Base-by-base conservation (phyloP, 2,329 filamentous ascomycete genomes). In the Hypoxylon sp. region DNA sequence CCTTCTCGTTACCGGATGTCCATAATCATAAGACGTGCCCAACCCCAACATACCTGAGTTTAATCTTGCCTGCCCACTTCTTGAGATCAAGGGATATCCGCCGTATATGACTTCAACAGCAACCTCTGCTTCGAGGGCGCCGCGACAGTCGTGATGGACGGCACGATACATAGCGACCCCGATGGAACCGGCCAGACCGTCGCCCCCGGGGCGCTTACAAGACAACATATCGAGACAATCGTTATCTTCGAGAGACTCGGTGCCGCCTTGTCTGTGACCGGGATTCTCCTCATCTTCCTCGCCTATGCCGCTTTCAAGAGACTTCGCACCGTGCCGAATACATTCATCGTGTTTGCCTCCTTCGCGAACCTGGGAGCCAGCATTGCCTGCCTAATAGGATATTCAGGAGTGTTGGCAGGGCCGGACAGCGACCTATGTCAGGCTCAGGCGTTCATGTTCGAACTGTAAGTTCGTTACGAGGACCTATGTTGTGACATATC, bases 341-440 rank as follows among this genome's bases (percentile, higher is more conserved):
- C 86, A 0, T 90, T 90, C 69, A 89, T 90, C 56, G 81, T 89
- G 25, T 89, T 89, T 72, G 88, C 88, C 5, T 89, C 87, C 20
- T 81, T 89, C 27, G 85, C 87, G 66, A 90, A 90, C 70, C 78
- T 89, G 3, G 87, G 87, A 1, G 87, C 88, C 11, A 88, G 87
- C 71, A 80, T 85, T 48, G 92, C 90, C 10, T 93, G 91, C 53
- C 82, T 94, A 27, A 93, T 95, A 53, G 91, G 90, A 5, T 87
- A 89, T 61, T 86, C 89, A 14, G 91, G 90, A 1, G 83, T 94
- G 44, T 75, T 80, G 1, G 80, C 81, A 37, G 89, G 89, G 1
- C 80, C 82, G 20, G 78, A 81, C 0, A 88, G 86, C 31, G 75
- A 85, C 1, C 79, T 95, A 5, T 96, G 88, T 72, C 86, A 88